Evolutionary conservation across 169 alveolate species (phyloP), one percentile per base, ranked within the genome.

Genomic region (Babesia bigemina): DNA sequence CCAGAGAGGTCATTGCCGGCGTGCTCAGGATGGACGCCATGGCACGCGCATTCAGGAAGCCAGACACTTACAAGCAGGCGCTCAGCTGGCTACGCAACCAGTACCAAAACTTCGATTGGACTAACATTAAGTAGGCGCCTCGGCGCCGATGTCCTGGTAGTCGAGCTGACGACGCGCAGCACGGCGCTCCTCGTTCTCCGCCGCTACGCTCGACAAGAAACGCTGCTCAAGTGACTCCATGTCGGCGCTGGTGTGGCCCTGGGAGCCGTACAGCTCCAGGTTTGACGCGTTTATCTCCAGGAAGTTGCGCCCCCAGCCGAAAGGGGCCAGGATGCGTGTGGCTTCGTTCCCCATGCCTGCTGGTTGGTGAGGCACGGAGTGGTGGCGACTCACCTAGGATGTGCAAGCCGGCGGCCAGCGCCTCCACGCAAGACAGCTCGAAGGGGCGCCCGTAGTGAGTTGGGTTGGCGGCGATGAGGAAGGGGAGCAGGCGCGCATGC

Each of bases 381-480:
- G n/a, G 16, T 7, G 19, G 8, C 7, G 17, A 50, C 79, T 55
- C 85, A 62, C 98, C 98, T 67, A 92, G 71, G 14, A 96, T 87
- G 67, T 76, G 85, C 62, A 96, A 91, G 47, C 95, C 94, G 7
- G 97, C 98, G n/a, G 98, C 95, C 44, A 96, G 85, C 0, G 99
- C 99, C 72, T 96, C 99, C 12, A 95, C 98, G 83, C 99, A 96
- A 39, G 95, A 92, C 69, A 96, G 92, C 90, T 95, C 96, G 63
- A 79, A 91, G 14, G 98, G 97, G 49, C 94, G 93, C 14, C 99
- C 99, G 83, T 95, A 96, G 82, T 96, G 98, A 2, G 97, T 94
- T 11, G 99, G 97, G 58, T 96, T 96, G 1, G 98, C 97, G 14
- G 99, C 99, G 19, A 96, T 88, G 82, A 95, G 78, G 61, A 91